Percentiles rank a stretch among this genome's conserved stretches.
Evolutionary conservation across 306 rosid species (phyloP).

Genomic region (peach (Prunus persica)): Prunus_persica_NCBIv2 NC_034011.1:171501-172000

Average conservation of each 20-base stretch:
- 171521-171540: constrained; percentile 79
- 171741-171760: constrained; percentile 85
- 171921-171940: constrained; percentile 3
- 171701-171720: constrained; percentile 71
- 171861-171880: constrained; percentile 14
- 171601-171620: constrained; percentile 60
- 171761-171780: constrained; percentile 90
- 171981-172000: background rate
- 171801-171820: constrained; percentile 41
- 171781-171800: constrained; percentile 76
- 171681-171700: constrained; percentile 73
- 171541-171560: constrained; percentile 53
- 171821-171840: constrained; percentile 20
- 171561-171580: constrained; percentile 72
- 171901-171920: background rate
- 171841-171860: constrained; percentile 14
- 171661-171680: constrained; percentile 12
- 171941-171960: background rate
- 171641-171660: constrained; percentile 10
- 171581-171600: constrained; percentile 75
- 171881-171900: background rate
- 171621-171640: constrained; percentile 28
- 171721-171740: constrained; percentile 73
- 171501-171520: constrained; percentile 70
- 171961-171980: background rate